Base-by-base conservation (phyloP, 306 rosid species). In the Gastrolobium bilobum region DNA sequence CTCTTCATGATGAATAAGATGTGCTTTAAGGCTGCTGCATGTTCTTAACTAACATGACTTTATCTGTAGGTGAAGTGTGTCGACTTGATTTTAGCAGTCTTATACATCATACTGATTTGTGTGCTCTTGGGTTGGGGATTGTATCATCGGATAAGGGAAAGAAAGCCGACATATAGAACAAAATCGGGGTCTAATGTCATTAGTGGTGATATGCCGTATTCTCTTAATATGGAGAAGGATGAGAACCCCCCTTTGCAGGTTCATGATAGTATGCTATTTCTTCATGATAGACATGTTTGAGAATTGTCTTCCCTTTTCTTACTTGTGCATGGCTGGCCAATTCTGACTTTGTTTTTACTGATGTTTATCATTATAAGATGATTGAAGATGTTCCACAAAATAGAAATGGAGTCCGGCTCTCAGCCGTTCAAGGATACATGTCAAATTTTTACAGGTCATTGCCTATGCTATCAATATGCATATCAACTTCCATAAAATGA, bases 401-500 rank as follows among this genome's bases (percentile, higher is more conserved):
- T 43, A 84, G 87, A 84, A 84, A 77, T 47, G 79, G 81, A 64
- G 87, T 93, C 78, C 89, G 68, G 56, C 97, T 95, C 70, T 93
- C 99, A 69, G 79, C 92, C 40, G 99, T 95, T 71, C 99, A 95
- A 84, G 90, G 94, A 81, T 93, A 91, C 79, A 90, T 95, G 94
- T 89, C 97, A 78, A 91, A 73, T 43, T 85, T 88, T 88, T 95
- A 80, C 86, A 90, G 97, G 99, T 92, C 80, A 83, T 51, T 80
- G 47, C 63, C 74, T 37, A 10, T 77, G 70, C 81, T 13, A 76
- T 81, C 59, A 64, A 65, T 69, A 15, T 82, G 68, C 26, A 63
- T 51, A n/a, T 81, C 31, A 47, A 59, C 73, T 64, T 54, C 61
- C n/a, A 35, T 33, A 71, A 72, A 77, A 73, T 75, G 61, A 20